Percentiles rank a stretch among this genome's conserved stretches.
Conservation (phyloP, 2,329 filamentous ascomycete genomes). For the Piedraia hortae region DNA sequence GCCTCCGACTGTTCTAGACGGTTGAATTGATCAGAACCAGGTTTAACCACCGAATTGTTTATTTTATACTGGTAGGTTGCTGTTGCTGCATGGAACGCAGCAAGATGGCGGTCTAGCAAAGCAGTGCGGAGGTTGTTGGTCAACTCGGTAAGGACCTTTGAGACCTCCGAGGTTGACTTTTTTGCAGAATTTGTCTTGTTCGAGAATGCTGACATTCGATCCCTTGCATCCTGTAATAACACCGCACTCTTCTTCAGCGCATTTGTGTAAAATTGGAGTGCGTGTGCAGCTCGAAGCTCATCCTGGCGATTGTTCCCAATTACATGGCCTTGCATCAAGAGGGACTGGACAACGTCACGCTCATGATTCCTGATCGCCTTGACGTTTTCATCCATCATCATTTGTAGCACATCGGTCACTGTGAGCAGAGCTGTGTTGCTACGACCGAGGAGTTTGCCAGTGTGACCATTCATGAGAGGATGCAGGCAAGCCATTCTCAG, state of each 20-base stretch:
- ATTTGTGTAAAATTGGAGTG: constrained; percentile 40
- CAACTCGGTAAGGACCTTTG: constrained; percentile 6
- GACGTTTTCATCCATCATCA: constrained; percentile 76
- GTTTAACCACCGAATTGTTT: constrained; percentile 32
- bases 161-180: constrained; percentile 6
- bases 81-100: constrained; percentile 62
- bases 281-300: constrained; percentile 27
- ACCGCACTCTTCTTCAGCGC: constrained; percentile 15
- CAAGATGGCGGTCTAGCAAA: constrained; percentile 56
- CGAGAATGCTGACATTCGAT: constrained; percentile 33
- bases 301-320: constrained; percentile 41
- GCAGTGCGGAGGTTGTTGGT: constrained; percentile 41
- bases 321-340: constrained; percentile 47
- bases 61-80: constrained; percentile 61
- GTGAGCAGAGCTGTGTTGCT: constrained; percentile 43
- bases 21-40: constrained; percentile 38
- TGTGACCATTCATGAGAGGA: constrained; percentile 47
- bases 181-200: constrained; percentile 7
- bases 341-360: constrained; percentile 35
- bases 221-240: constrained; percentile 35
- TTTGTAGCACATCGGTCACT: constrained; percentile 59
- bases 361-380: constrained; percentile 37
- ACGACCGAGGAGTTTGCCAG: constrained; percentile 32
- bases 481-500: constrained; percentile 66
- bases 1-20: constrained; percentile 42